These are phyloP conservation scores for Rhodomyrtus psidioides DNA, from an alignment of 441 rosid species.

Conservation along the genomic window DNA sequence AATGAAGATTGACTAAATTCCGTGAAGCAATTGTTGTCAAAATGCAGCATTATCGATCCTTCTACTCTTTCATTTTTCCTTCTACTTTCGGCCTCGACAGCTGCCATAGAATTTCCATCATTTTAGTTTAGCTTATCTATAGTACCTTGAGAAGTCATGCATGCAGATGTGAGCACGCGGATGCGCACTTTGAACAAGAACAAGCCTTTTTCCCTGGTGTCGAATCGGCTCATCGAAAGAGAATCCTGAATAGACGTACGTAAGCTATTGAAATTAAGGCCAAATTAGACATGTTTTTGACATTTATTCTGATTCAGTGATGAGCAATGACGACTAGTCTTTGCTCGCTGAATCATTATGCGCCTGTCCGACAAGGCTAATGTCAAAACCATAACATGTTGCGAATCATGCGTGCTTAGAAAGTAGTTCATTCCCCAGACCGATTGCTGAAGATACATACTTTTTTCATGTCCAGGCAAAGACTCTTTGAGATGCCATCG, in stretches of 20 bases:
- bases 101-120: background rate
- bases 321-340: background rate
- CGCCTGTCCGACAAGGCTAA: background rate
- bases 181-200: background rate
- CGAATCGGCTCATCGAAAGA: background rate
- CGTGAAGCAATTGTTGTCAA: background rate
- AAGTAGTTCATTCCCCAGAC: background rate
- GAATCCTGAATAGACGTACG: background rate
- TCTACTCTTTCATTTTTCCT: background rate
- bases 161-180: background rate
- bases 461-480: background rate
- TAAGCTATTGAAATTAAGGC: background rate
- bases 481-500: background rate
- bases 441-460: background rate
- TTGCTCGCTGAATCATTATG: background rate
- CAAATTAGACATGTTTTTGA: background rate
- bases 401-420: background rate
- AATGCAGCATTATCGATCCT: background rate
- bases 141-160: background rate
- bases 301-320: background rate
- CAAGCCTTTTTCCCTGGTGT: background rate
- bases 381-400: background rate
- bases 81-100: background rate
- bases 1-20: background rate
- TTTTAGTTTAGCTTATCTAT: background rate